A percentile compares a stretch with the other conserved stretches of the same genome.
Conservation (phyloP, 2,329 filamentous ascomycete species). For the Nigrospora sphaerica region DNA sequence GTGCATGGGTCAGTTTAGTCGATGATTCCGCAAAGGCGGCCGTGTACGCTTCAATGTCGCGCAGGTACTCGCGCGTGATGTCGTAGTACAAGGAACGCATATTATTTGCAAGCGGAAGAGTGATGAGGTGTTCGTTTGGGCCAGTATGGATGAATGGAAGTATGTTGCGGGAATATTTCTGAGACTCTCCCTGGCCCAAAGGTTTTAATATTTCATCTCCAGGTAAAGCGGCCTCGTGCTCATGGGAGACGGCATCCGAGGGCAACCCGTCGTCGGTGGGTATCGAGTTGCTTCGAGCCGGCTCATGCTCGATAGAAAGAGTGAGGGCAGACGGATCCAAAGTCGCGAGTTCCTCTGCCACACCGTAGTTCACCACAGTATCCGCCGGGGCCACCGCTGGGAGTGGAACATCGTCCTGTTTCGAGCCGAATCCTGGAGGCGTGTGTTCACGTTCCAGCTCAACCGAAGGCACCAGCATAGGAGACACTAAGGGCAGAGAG, state of each 20-base stretch:
- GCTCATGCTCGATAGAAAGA: constrained; percentile 21
- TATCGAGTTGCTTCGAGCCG: constrained; percentile 17
- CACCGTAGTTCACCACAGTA: constrained; percentile 5
- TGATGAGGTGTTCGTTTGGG: constrained; percentile 41
- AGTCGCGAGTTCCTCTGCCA: constrained; percentile 17
- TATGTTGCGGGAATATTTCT: constrained; percentile 13
- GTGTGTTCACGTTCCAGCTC: constrained; percentile 3
- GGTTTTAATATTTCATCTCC: constrained; percentile 1
- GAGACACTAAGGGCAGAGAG: constrained; percentile 6
- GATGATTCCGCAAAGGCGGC: constrained; percentile 31
- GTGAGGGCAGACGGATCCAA: constrained; percentile 21
- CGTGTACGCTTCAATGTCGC: constrained; percentile 38
- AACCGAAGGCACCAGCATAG: constrained; percentile 7
- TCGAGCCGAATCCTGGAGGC: constrained; percentile 4
- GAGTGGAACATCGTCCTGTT: neutral
- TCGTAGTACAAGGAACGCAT: constrained; percentile 45
- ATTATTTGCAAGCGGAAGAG: constrained; percentile 49
- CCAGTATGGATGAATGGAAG: constrained; percentile 18
- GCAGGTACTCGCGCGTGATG: constrained; percentile 34
- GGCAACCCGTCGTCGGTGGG: constrained; percentile 14
- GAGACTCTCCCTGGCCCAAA: constrained; percentile 1
- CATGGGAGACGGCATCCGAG: constrained; percentile 6
- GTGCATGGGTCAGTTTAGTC: constrained; percentile 27
- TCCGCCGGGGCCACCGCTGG: neutral
- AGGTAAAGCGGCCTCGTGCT: neutral